Percentiles rank a stretch among this genome's conserved stretches.
These are phyloP conservation scores for Tympanopsis confertula DNA, from an alignment of 2,329 filamentous ascomycete genomes.

Conservation along the genomic window DNA sequence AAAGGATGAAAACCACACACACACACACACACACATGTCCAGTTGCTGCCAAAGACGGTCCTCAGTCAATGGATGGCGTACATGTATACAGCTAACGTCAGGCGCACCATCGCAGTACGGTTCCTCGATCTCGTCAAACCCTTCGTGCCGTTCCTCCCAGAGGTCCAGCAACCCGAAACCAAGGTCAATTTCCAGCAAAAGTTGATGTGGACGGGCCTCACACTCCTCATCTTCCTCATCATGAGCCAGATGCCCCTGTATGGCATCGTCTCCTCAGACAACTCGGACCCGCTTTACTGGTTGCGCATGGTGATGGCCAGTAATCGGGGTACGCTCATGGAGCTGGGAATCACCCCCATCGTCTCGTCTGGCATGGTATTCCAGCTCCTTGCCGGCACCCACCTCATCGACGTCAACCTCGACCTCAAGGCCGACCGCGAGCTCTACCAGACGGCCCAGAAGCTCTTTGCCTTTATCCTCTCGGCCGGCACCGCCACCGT, in stretches of 20 bases:
- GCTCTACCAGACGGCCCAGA: conserved; percentile 99
- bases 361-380: conserved; percentile 99
- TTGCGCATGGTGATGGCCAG: conserved; percentile 99
- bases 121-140: conserved; percentile 99
- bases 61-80: too few species aligned
- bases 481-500: conserved; percentile 96
- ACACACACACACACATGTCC: too few species aligned
- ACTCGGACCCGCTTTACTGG: conserved; percentile 98
- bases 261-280: conserved; percentile 97
- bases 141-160: conserved; percentile 97
- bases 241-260: conserved; percentile 99
- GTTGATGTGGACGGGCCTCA: conserved; percentile 86
- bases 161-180: conserved; percentile 96
- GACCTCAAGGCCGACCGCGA: conserved; percentile 99
- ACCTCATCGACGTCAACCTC: conserved; percentile 99
- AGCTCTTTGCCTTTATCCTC: conserved; percentile 94
- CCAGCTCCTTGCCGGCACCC: conserved; percentile 93
- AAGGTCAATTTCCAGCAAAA: conserved; percentile 99
- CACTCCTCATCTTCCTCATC: conserved; percentile 95
- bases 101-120: conserved; percentile 70
- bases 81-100: too few species aligned
- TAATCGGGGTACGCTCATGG: conserved; percentile 94
- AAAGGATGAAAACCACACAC: too few species aligned
- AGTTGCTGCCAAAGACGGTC: too few species aligned
- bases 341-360: conserved; percentile 93